Base-by-base conservation (phyloP, 208 protist genomes). In the Trypanosoma cruzi region DNA sequence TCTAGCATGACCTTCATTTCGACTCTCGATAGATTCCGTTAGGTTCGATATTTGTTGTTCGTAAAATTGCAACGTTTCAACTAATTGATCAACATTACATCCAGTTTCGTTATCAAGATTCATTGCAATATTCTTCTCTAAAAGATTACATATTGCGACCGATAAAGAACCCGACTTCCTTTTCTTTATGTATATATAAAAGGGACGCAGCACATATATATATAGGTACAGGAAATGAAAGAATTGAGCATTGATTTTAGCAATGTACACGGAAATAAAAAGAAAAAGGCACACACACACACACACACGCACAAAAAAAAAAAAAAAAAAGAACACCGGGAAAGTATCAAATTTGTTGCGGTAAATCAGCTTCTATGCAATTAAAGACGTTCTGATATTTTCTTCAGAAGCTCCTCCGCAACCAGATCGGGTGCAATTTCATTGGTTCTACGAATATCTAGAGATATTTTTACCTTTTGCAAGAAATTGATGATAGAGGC, bases 401-500 rank as follows among this genome's bases (percentile, higher is more conserved):
- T 73, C 14, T 64, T 32, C 28, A 48, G 28, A 64, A 73, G 10
- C 11, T 65, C 63, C 20, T n/a, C 32, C 52, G 20, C n/a, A 10
- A 16, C 36, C 13, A 22, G 1, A 64, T 63, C 34, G 29, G 40
- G 0, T 32, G 7, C 20, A 16, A 18, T 10, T 40, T 64, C 18
- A 44, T 58, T 28, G n/a, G 5, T 16, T 58, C 40, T 14, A 52
- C 62, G 70, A 42, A 42, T 26, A 26, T 60, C 62, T 26, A 75
- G 40, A 42, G 62, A 75, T 40, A 26, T 26, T 40, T 59, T 53
- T 42, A 77, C 56, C 50, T 62, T 77, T 7, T n/a, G 32, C 36
- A 77, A 62, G 61, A 77, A 71, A 32, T 56, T 36, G 37, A 24
- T 61, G 11, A 77, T 22, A 62, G 20, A 44, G 65, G 26, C 37